These are phyloP conservation scores for Amyloporia xantha DNA, from an alignment of 768 basidiomycete species.

Conservation along the genomic window DNA sequence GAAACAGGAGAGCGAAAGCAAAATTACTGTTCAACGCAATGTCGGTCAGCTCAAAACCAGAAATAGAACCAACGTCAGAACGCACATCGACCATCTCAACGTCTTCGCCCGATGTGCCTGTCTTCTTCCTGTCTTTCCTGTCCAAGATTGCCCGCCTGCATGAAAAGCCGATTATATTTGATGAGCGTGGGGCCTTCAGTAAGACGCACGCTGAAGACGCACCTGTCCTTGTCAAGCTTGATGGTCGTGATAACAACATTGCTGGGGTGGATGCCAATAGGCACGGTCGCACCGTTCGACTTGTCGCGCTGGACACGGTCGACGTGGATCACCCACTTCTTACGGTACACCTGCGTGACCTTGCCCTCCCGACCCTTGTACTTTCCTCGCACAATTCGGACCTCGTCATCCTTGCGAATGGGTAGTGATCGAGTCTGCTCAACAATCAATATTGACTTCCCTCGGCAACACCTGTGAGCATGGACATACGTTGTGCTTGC, in stretches of 20 bases:
- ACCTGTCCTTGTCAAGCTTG: constrained; percentile 92
- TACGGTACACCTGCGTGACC: constrained; percentile 95
- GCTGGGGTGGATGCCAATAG: constrained; percentile 94
- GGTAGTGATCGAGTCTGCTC: constrained; percentile 82
- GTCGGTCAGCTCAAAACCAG: constrained; percentile 11
- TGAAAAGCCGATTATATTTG: too few relatives aligned
- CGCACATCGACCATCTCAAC: constrained; percentile 79
- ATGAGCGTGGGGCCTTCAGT: background rate
- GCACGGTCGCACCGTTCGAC: constrained; percentile 89
- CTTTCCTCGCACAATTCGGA: constrained; percentile 92
- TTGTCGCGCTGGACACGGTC: constrained; percentile 98
- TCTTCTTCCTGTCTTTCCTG: constrained; percentile 77
- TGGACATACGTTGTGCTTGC: constrained; percentile 74
- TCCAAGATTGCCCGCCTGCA: constrained; percentile 77
- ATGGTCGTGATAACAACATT: constrained; percentile 92
- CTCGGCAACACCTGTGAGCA: background rate
- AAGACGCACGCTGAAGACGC: constrained; percentile 12
- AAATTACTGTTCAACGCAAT: constrained; percentile 30
- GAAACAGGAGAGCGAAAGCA: constrained; percentile 15
- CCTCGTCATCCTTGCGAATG: constrained; percentile 97
- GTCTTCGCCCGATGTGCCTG: constrained; percentile 43
- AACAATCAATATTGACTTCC: background rate
- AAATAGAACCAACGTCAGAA: constrained; percentile 24
- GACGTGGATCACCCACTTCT: constrained; percentile 98
- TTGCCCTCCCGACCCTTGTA: constrained; percentile 99